Conservation (phyloP, 306 rosid species). For the Pterocarpus santalinus region DNA sequence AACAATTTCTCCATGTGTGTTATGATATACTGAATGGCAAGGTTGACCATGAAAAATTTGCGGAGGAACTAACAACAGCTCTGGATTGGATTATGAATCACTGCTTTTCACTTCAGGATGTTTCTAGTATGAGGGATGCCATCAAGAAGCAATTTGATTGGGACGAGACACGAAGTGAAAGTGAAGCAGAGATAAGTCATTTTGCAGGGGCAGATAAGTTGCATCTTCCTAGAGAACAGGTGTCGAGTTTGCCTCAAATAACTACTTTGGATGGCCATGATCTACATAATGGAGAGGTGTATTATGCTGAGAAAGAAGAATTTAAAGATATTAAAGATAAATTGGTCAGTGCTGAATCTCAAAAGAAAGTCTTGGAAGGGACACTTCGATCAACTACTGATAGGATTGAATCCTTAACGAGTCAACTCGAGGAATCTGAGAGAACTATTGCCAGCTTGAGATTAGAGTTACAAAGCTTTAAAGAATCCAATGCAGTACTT, state of each 20-base stretch:
- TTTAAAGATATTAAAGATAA: slow-evolving; percentile 54
- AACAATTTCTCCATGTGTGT: slow-evolving; percentile 73
- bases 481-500: slow-evolving; percentile 57
- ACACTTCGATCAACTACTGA: slow-evolving; percentile 62
- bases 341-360: slow-evolving; percentile 54
- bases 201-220: slow-evolving; percentile 54
- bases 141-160: slow-evolving; percentile 85
- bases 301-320: slow-evolving; percentile 54
- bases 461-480: slow-evolving; percentile 58
- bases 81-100: slow-evolving; percentile 93
- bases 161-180: slow-evolving; percentile 88
- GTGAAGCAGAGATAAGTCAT: slow-evolving; percentile 66
- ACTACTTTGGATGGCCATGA: slow-evolving; percentile 52
- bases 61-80: slow-evolving; percentile 62
- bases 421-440: slow-evolving; percentile 69
- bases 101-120: slow-evolving; percentile 93
- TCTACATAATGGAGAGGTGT: slow-evolving; percentile 50
- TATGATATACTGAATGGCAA: slow-evolving; percentile 74
- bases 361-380: slow-evolving; percentile 65
- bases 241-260: slow-evolving; percentile 40
- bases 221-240: slow-evolving; percentile 47
- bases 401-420: slow-evolving; percentile 55
- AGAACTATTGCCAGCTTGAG: slow-evolving; percentile 63
- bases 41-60: slow-evolving; percentile 61
- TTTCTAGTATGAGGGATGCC: slow-evolving; percentile 85